These are phyloP conservation scores for Mycena galopus DNA, from an alignment of 768 basidiomycete species.

Conservation along the genomic window DNA sequence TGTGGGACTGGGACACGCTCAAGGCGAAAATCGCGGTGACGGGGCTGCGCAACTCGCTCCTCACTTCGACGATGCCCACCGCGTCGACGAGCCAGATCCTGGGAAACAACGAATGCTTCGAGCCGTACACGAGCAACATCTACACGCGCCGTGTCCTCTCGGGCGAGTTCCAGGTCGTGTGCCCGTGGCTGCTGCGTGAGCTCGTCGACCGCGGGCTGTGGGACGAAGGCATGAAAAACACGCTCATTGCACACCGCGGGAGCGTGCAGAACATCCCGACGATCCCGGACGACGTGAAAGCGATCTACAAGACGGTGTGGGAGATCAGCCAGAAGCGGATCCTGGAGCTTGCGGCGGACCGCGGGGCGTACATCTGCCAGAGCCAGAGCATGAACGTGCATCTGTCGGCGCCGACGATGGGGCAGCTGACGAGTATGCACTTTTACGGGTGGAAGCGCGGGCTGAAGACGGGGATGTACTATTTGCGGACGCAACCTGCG, in stretches of 20 bases:
- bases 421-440: constrained; percentile 84
- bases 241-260: constrained; percentile 38
- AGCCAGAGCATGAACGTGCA: constrained; percentile 85
- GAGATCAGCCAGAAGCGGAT: constrained; percentile 89
- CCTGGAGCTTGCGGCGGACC: constrained; percentile 86
- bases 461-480: constrained; percentile 88
- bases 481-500: constrained; percentile 85
- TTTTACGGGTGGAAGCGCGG: constrained; percentile 92
- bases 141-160: constrained; percentile 88
- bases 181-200: constrained; percentile 86
- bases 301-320: constrained; percentile 92
- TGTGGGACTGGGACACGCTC: constrained; percentile 83
- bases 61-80: constrained; percentile 90
- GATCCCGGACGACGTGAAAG: constrained; percentile 81
- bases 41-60: constrained; percentile 81
- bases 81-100: constrained; percentile 88
- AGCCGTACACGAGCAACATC: constrained; percentile 89
- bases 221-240: constrained; percentile 59
- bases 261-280: constrained; percentile 68
- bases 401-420: constrained; percentile 76
- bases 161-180: constrained; percentile 90
- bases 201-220: constrained; percentile 84
- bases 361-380: constrained; percentile 88
- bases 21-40: constrained; percentile 77
- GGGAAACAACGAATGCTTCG: constrained; percentile 89